Evolutionary conservation across 1,284 basidiomycete genomes (phyloP).

Genomic region (Microbotryum silenes-acaulis): DNA sequence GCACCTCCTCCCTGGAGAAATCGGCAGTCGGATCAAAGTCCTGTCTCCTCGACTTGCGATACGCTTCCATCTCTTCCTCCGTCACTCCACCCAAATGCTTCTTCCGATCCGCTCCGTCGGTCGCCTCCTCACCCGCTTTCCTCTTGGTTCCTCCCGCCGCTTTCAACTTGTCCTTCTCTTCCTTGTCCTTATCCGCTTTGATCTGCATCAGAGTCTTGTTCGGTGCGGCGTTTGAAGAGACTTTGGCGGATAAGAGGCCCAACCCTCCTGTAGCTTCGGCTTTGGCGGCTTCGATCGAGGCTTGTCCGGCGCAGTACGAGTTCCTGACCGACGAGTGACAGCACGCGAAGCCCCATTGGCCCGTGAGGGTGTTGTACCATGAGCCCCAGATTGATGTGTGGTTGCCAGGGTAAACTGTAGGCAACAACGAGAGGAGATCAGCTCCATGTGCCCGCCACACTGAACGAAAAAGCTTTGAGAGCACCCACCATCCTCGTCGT

Average conservation of each 20-base stretch:
- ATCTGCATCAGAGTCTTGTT: slow-evolving; percentile 48
- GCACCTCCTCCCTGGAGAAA: slow-evolving; percentile 54
- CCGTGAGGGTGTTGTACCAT: slow-evolving; percentile 67
- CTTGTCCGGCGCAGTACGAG: slow-evolving; percentile 63
- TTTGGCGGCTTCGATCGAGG: slow-evolving; percentile 48
- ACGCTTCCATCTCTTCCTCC: slow-evolving; percentile 87
- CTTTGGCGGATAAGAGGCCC: slow-evolving; percentile 4
- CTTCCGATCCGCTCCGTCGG: slow-evolving; percentile 50
- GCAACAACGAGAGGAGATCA: slow-evolving; percentile 2
- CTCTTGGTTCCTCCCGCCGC: slow-evolving; percentile 53
- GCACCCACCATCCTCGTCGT: slow-evolving; percentile 79
- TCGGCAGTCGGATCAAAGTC: slow-evolving; percentile 73
- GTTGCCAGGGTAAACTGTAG: slow-evolving; percentile 78
- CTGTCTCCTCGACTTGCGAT: slow-evolving; percentile 60
- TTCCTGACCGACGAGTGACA: slow-evolving; percentile 80
- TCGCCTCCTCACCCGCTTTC: slow-evolving; percentile 52
- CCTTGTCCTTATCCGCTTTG: slow-evolving; percentile 64
- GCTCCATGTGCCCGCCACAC: not conserved
- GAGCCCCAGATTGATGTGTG: slow-evolving; percentile 94
- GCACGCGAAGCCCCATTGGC: slow-evolving; percentile 87
- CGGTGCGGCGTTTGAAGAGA: slow-evolving; percentile 44
- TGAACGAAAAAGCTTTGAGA: no score
- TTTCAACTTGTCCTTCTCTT: slow-evolving; percentile 63
- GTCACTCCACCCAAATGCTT: slow-evolving; percentile 54
- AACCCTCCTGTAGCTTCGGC: slow-evolving; percentile 40